Conservation (phyloP, 805 yeast species). For the Teunomyces tritomae region DNA sequence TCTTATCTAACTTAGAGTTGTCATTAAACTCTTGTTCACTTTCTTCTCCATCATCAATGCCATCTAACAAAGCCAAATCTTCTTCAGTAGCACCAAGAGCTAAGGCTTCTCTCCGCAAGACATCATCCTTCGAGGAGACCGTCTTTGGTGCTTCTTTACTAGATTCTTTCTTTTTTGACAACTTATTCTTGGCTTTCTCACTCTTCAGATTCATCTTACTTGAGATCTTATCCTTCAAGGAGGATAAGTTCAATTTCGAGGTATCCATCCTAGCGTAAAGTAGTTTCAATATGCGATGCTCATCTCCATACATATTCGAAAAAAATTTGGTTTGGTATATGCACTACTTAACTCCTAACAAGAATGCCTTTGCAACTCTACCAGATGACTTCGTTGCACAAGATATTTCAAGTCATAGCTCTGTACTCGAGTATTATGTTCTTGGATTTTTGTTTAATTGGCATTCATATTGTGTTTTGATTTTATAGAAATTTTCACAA, state of each 20-base stretch:
- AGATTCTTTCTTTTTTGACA: constrained; percentile 8
- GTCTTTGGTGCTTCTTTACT: background rate
- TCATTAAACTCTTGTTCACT: constrained; percentile 51
- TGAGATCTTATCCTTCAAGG: constrained; percentile 60
- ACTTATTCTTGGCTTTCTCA: constrained; percentile 7
- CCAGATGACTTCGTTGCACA: too few relatives aligned
- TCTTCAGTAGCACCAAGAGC: constrained; percentile 85
- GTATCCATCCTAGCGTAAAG: constrained; percentile 36
- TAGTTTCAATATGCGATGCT: constrained; percentile 3
- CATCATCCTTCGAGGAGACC: constrained; percentile 17
- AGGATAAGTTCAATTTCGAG: constrained; percentile 46
- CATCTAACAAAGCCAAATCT: constrained; percentile 65
- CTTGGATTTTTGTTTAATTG: background rate
- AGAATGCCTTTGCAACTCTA: too few relatives aligned
- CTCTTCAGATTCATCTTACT: constrained; percentile 11
- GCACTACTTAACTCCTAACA: background rate
- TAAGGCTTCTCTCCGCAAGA: constrained; percentile 68
- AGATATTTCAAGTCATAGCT: too few relatives aligned
- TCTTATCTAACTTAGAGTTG: constrained; percentile 38
- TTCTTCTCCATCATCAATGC: constrained; percentile 48
- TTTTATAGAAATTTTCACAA: too few relatives aligned
- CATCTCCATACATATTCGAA: constrained; percentile 1
- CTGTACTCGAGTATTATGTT: background rate
- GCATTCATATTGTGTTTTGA: too few relatives aligned
- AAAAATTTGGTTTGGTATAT: background rate